Evolutionary conservation across 805 yeast species (phyloP).

Genomic region (Starmera dryadoides): DNA sequence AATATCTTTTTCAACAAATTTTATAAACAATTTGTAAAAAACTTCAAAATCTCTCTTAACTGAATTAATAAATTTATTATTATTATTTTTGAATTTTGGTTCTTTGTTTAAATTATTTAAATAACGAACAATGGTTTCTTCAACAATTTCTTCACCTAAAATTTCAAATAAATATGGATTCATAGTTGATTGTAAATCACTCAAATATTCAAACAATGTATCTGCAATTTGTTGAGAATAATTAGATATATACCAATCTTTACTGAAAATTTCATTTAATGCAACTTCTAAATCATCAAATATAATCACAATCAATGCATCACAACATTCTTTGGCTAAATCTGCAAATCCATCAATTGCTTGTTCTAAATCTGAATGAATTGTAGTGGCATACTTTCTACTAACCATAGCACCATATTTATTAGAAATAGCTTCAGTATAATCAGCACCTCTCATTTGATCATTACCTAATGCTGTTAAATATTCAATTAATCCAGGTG

Average conservation of each 20-base stretch:
- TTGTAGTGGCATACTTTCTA: conserved; percentile 52
- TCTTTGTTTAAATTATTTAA: conserved; percentile 37
- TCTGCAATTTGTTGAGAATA: conserved; percentile 58
- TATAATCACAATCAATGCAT: conserved; percentile 49
- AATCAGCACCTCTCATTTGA: conserved; percentile 65
- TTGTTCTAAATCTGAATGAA: conserved; percentile 48
- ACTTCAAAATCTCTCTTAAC: conserved; percentile 55
- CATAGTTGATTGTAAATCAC: conserved; percentile 50
- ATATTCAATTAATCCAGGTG: conserved; percentile 79
- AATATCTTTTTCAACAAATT: conserved; percentile 31
- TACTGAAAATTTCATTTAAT: conserved; percentile 54
- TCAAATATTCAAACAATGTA: conserved; percentile 69
- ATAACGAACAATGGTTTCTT: conserved; percentile 43
- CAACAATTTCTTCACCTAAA: conserved; percentile 44
- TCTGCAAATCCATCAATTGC: conserved; percentile 77
- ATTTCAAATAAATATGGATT: conserved; percentile 48
- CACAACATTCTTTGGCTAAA: conserved; percentile 59
- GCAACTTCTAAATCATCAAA: conserved; percentile 66
- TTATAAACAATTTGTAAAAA: conserved; percentile 45
- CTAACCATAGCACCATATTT: conserved; percentile 60
- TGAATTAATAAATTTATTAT: conserved; percentile 38
- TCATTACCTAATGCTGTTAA: conserved; percentile 80
- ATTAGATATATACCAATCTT: conserved; percentile 58
- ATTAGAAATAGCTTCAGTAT: conserved; percentile 61
- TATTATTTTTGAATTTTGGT: conserved; percentile 32